Evolutionary conservation across 805 yeast species (phyloP), one percentile per base, ranked within the genome.

Genomic region (Wickerhamomyces sydowiorum): DNA sequence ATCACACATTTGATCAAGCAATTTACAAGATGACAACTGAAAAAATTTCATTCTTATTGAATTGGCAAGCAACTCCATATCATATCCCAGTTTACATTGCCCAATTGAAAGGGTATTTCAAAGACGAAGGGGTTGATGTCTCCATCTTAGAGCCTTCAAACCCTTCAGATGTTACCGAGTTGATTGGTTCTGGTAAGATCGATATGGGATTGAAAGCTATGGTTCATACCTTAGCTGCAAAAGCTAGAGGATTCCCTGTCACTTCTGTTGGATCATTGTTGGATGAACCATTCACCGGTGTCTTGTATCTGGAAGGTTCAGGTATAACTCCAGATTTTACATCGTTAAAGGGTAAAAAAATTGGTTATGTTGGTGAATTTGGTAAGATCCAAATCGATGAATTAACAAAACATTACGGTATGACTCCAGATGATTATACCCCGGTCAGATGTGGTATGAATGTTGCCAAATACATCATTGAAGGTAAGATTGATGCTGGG

Each of bases 361-460:
- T 75, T 50, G 80, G 80, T 17, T 75, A 75, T 53, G 80, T 75
- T 30, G 80, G 80, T 25, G 80, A 75, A 51, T 75, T 75, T 53
- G 80, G 80, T 37, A 75, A 75, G 60, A 75, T 75, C 50, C 80
- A 75, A 57, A 59, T 75, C 40, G 80, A 75, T 49, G 80, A 75
- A 52, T 63, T 75, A 53, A 73, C 78, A 50, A 66, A 70, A 49
- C 74, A 75, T 57, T 75, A 69, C 51, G 79, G 79, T 22, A 72
- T 75, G 78, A 65, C 69, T 19, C 79, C 79, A 13, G 60, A 61
- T 27, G 80, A 75, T 53, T 75, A 75, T 58, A 72, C 78, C 36
- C 78, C 80, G 9, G 76, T 75, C 41, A 66, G 80, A 58, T 73
- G 78, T 49, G 80, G 80, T 42, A 75, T 75, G 80, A 75, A 75